Evolutionary conservation across 345 rosid genomes (phyloP).

Genomic region (Limnanthes douglasii): DNA sequence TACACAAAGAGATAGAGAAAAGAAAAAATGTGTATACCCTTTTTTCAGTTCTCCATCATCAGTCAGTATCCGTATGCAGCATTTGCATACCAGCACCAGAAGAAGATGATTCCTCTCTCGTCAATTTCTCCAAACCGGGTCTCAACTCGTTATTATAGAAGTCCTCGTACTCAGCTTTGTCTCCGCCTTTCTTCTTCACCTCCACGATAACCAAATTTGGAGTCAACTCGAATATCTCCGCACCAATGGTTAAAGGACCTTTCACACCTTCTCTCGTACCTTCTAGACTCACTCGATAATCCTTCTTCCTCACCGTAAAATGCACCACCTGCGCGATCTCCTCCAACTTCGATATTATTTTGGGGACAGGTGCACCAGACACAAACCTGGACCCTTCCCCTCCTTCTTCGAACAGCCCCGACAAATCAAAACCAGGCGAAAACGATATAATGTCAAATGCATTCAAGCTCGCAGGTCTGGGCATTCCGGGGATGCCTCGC

Average conservation of each 20-base stretch:
- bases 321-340: constrained; percentile 60
- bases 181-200: constrained; percentile 91
- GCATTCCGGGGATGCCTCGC: constrained; percentile 16
- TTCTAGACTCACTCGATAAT: constrained; percentile 57
- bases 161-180: constrained; percentile 67
- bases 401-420: constrained; percentile 57
- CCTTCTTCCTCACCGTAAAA: constrained; percentile 67
- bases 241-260: constrained; percentile 49
- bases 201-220: constrained; percentile 64
- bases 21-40: no score
- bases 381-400: constrained; percentile 60
- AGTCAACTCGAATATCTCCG: constrained; percentile 62
- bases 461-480: constrained; percentile 63
- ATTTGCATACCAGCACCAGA: no score
- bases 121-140: constrained; percentile 57
- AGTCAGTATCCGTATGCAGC: no score
- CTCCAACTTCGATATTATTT: constrained; percentile 57
- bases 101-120: constrained; percentile 47
- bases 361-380: constrained; percentile 45
- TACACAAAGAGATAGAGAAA: no score
- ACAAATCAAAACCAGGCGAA: constrained; percentile 53
- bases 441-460: constrained; percentile 66
- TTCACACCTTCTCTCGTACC: constrained; percentile 53
- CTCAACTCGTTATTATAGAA: constrained; percentile 60
- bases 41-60: no score